These are phyloP conservation scores for Leptographium wingfieldii DNA, from an alignment of 2,329 filamentous ascomycete species.

Conservation along the genomic window DNA sequence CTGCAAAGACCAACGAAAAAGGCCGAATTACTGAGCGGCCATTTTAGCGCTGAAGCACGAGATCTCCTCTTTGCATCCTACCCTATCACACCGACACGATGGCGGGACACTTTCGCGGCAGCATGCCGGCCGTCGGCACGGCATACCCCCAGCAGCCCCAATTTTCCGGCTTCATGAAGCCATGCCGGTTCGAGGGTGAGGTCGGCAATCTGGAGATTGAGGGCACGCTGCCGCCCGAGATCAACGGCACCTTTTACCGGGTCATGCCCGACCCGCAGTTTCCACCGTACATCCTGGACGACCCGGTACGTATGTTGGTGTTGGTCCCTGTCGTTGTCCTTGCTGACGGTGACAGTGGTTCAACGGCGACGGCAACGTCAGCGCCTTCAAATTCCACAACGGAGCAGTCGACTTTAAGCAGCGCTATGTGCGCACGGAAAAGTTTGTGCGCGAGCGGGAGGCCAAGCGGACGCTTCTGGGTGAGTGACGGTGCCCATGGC, in stretches of 20 bases:
- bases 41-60: background rate
- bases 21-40: no score
- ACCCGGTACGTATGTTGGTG: background rate
- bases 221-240: background rate
- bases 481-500: background rate
- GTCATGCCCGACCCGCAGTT: background rate
- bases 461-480: background rate
- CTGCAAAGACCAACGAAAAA: no score
- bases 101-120: background rate
- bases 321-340: no score
- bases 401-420: background rate
- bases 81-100: background rate
- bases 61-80: background rate
- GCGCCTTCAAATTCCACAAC: background rate
- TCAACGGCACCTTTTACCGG: background rate
- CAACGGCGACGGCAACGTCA: background rate
- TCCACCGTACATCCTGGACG: background rate
- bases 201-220: background rate
- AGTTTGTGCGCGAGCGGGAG: background rate
- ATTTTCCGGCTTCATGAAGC: slow-evolving; percentile 3
- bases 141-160: background rate
- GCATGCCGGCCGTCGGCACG: background rate
- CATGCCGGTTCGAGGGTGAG: slow-evolving; percentile 5
- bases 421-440: background rate
- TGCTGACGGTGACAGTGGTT: background rate